Evolutionary conservation across 371 early-diverging fungal species (phyloP), one percentile per base, ranked within the genome.

Genomic region (Mortierella sp.): DNA sequence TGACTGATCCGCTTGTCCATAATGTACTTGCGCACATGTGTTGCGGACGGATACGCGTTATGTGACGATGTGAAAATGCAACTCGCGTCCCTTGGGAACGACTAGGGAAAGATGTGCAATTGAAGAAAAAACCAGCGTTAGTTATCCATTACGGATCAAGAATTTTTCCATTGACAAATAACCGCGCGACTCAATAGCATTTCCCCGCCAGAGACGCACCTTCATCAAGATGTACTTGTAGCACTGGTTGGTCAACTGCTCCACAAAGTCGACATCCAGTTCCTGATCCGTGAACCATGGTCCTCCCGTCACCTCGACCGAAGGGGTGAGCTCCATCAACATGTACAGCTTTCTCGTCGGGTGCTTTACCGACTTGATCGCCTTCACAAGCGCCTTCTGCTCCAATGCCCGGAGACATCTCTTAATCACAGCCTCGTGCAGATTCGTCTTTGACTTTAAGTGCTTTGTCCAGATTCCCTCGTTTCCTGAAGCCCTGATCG

Each of bases 251-350:
- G 95, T 89, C 31, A 99, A 80, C 72, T 90, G 92, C 48, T 98
- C 94, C 69, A 99, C 96, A 84, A 99, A 99, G 29, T 96, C 97
- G 6, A 90, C 90, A 88, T 99, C 99, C 74, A 99, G 88, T 72
- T 98, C 98, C 77, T 97, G 95, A 86, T 99, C 98, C 1, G 95
- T 97, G 85, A 95, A 99, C 97, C 98, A 99, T 29, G 96, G 94
- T 24, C 99, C 99, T 78, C 99, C 99, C 31, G 98, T 98, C 13
- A 99, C 90, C 76, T 98, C 98, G 40, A 92, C 93, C 14, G 97
- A 96, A 4, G 99, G 99, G 1, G 92, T 91, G 53, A 96, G 65
- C 69, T 97, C 95, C 70, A 88, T 94, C 29, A 99, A 89, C 96
- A 99, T 97, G 87, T 99, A 99, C 31, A 97, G 89, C 75, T 98